Base-by-base conservation (phyloP, 2,329 filamentous ascomycete species). In the Coleophoma crateriformis region DNA sequence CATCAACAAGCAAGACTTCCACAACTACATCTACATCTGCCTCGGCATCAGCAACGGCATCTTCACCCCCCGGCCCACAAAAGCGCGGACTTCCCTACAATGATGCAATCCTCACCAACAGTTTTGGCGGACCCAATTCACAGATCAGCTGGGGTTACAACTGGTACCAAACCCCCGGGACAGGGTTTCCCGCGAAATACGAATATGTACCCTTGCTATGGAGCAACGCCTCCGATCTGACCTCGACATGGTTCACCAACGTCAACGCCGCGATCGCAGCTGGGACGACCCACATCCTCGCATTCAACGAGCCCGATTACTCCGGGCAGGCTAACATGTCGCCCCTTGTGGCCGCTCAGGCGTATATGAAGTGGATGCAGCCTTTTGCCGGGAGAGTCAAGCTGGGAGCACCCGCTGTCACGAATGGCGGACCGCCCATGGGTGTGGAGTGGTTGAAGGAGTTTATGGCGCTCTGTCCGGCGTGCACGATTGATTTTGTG, bases 251-350 rank as follows among this genome's bases (percentile, higher is more conserved):
- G 8, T 41, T 17, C 22, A 4, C 13, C 38, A 19, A 15, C 17
- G 13, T 41, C 6, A 41, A 41, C 22, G 11, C 6, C 7, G 77
- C 64, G 72, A 73, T 51, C 53, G 74, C 85, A 50, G 56, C 65
- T 48, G 82, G 82, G 50, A 68, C 76, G 56, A 75, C 73, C 57
- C 71, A 73, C 57, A 65, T 87, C 47, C 75, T 87, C 61, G 75
- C 76, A 65, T 86, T 85, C 77, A 88, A 88, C 72, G 84, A 88
- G 73, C 81, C 81, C 39, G 84, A 88, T 65, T 75, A 76, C 53
- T 48, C 41, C 1, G 64, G 63, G 20, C 82, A 87, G 67, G 71
- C 79, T 57, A 78, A 83, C 71, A 56, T 59, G 20, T 39, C 51
- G 17, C 51, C 57, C 2, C 53, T 52, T 38, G 49, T 71, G 45